Conservation (phyloP, 2,329 filamentous ascomycete species). For the Diaporthe sp. region DNA sequence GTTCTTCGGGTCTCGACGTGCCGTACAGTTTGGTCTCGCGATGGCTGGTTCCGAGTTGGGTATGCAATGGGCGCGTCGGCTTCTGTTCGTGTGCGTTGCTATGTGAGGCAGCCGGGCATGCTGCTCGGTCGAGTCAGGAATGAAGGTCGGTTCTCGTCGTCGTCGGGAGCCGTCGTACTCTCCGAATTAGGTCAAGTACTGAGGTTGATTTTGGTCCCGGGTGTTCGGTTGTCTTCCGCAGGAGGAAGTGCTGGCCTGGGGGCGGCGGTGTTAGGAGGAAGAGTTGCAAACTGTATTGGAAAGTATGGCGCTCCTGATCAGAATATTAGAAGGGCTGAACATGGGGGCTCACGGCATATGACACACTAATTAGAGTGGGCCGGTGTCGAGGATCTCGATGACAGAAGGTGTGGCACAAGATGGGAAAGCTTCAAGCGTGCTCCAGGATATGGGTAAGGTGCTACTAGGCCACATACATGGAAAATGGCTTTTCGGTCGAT, state of each 20-base stretch:
- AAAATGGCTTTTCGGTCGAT: conserved; percentile 32
- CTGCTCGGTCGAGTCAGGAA: conserved; percentile 18
- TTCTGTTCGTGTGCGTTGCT: conserved; percentile 14
- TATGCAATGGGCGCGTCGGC: neutral
- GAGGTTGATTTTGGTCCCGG: conserved; percentile 5
- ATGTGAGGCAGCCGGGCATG: conserved; percentile 20
- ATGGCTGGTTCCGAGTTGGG: neutral
- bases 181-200: neutral
- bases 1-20: neutral
- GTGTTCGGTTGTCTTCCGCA: conserved; percentile 9
- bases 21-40: neutral
- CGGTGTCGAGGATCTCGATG: conserved; percentile 38
- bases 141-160: conserved; percentile 23
- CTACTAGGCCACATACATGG: conserved; percentile 29
- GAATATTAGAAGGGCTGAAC: conserved; percentile 26
- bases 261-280: conserved; percentile 10
- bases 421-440: conserved; percentile 36
- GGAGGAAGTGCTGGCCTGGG: neutral
- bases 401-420: conserved; percentile 36
- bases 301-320: conserved; percentile 27
- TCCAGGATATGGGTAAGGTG: conserved; percentile 29
- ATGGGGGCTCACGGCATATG: conserved; percentile 34
- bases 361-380: conserved; percentile 34
- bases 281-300: conserved; percentile 15
- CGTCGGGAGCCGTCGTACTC: conserved; percentile 3